Base-by-base conservation (phyloP, 1,139 yeast genomes). In the Lodderomyces parapsilosis region DNA sequence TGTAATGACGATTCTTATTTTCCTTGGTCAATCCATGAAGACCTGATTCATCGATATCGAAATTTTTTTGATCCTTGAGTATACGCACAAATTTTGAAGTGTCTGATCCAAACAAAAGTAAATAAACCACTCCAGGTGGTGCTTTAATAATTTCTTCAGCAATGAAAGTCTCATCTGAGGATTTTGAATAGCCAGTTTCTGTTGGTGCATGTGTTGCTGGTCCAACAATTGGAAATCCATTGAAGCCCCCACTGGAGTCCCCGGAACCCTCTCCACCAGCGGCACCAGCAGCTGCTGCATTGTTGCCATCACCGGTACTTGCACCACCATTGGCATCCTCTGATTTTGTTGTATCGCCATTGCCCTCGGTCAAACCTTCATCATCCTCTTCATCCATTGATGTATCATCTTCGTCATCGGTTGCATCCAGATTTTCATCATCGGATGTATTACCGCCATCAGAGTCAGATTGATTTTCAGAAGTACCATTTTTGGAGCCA, bases 101-200 rank as follows among this genome's bases (percentile, higher is more conserved):
- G 56, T 90, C 91, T 25, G 78, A 72, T 11, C 97, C 97, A 65
- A 85, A 91, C 39, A 93, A 53, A 20, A 91, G 52, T 36, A 70
- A 69, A 54, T 70, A 90, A 0, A 89, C 79, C 0, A 83, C 87
- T 1, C 98, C 98, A 19, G 90, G 56, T 0, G 99, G 98, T 0
- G 91, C 96, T 40, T 71, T 63, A 36, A 87, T 60, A 0, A 68
- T 65, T 31, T 83, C 89, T 25, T 84, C 86, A 8, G 74, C 61
- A 38, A 91, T 74, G 38, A 81, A 71, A 2, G 80, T 79, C 47
- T 91, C 96, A 18, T 73, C 76, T 2, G 80, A 60, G 27, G 75
- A 79, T 44, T 79, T 74, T 6, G 68, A 68, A 57, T 81, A 81
- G 8, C 63, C 68, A 30, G 57, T 53, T 1, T 58, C 59, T 0